A percentile compares a stretch with the other conserved stretches of the same genome.
phyloP scores from a whole-genome alignment of 306 rosid genomes.

The Luffa aegyptiaca region DNA sequence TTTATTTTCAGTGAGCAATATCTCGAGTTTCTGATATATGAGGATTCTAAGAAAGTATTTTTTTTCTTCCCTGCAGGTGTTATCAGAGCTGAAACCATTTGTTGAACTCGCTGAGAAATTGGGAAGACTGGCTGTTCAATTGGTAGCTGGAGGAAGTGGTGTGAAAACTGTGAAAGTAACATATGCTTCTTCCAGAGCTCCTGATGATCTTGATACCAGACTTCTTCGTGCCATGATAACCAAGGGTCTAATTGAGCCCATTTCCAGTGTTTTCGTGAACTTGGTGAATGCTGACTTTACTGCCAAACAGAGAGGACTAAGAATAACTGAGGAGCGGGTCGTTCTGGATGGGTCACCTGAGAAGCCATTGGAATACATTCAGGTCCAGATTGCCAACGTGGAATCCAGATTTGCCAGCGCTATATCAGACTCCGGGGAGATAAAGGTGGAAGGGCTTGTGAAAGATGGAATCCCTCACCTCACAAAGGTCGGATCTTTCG shows the following conservation, averaged over 20 bases:
- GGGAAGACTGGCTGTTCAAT: conserved; percentile 90
- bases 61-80: conserved; percentile 38
- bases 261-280: conserved; percentile 77
- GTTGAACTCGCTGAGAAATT: conserved; percentile 89
- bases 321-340: conserved; percentile 74
- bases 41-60: background rate
- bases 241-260: conserved; percentile 96
- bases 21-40: background rate
- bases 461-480: conserved; percentile 89
- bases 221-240: conserved; percentile 96
- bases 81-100: conserved; percentile 76
- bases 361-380: conserved; percentile 66
- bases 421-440: conserved; percentile 79
- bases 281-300: conserved; percentile 96
- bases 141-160: conserved; percentile 97
- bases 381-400: conserved; percentile 91
- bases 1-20: background rate
- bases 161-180: conserved; percentile 83
- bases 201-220: conserved; percentile 96
- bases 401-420: conserved; percentile 92
- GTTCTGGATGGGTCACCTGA: conserved; percentile 84
- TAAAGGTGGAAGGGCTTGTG: conserved; percentile 77
- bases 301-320: conserved; percentile 88
- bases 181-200: conserved; percentile 81
- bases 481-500: conserved; percentile 92